Evolutionary conservation across 2,329 filamentous ascomycete genomes (phyloP).

Genomic region (Plectosphaerella cucumerina): DNA sequence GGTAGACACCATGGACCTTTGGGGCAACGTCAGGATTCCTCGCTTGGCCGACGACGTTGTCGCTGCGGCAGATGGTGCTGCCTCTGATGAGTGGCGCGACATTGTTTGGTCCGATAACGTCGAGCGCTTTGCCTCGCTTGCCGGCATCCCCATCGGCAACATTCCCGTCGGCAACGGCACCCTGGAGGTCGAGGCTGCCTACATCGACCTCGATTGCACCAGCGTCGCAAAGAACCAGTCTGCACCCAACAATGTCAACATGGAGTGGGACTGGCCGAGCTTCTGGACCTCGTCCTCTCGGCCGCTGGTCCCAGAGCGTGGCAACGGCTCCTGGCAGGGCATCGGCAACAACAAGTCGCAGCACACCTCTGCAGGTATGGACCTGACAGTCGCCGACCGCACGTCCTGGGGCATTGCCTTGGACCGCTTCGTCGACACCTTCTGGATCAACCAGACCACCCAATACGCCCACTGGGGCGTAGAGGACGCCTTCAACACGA

Average conservation of each 20-base stretch:
- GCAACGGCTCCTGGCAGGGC: constrained; percentile 5
- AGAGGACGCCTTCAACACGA: not conserved
- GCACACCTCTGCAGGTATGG: too few relatives aligned
- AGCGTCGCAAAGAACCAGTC: not conserved
- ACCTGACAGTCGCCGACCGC: not conserved
- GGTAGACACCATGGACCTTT: constrained; percentile 17
- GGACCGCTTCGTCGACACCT: constrained; percentile 3
- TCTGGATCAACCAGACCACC: not conserved
- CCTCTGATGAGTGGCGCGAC: not conserved
- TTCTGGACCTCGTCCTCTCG: not conserved
- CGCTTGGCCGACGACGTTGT: constrained; percentile 5
- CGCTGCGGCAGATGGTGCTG: not conserved
- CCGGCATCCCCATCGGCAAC: constrained; percentile 1
- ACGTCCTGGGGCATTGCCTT: constrained; percentile 6
- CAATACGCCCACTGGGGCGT: not conserved
- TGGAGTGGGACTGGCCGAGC: not conserved
- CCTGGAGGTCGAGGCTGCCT: constrained; percentile 4
- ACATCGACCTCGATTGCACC: constrained; percentile 4
- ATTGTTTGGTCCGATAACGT: not conserved
- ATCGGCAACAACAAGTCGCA: not conserved
- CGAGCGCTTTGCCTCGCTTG: not conserved
- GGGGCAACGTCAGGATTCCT: constrained; percentile 23
- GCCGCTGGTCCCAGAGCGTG: not conserved
- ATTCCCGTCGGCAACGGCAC: constrained; percentile 3
- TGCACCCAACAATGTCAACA: not conserved